Evolutionary conservation across 176 grass and related monocot genomes (phyloP), one percentile per base, ranked within the genome.

Genomic region (Raddia guianensis): DNA sequence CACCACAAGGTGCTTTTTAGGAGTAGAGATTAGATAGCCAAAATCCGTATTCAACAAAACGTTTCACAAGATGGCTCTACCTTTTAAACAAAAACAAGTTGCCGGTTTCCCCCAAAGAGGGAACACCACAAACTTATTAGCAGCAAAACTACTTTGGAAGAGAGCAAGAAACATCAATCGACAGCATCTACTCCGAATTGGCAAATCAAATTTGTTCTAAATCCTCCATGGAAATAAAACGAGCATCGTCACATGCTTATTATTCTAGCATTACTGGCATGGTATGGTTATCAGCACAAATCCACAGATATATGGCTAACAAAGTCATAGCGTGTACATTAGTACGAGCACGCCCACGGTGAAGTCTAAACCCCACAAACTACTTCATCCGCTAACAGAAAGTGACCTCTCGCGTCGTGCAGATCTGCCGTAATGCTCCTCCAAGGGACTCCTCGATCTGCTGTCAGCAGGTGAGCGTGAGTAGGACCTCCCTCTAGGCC

Each of bases 381-480:
- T 19, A 14, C 33, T 59, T 85, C 82, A 89, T 53, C 16, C 73
- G 15, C 78, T 86, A 16, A 86, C 78, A 32, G 83, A 90, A 20
- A 90, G 6, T 37, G 83, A 90, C 73, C 78, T 78, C 60, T 86
- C 87, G 40, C 83, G 86, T 49, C 19, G 40, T 2, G 59, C 13
- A 8, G 43, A 86, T 55, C 78, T 71, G 4, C 35, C 9, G 9
- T 78, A 68, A 0, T 49, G 63, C 13, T 83, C 53, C 15, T 78
- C 83, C 10, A 72, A 54, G 0, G 85, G 88, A 48, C 85, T 91
- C 75, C 89, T 86, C 6, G 92, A 91, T 60, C 70, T 61, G 70
- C 75, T 89, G 6, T 79, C 86, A 53, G 68, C 69, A 48, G 91
- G 91, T 42, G 88, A 90, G 14, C 52, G 66, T 3, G 84, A 86